Evolutionary conservation across 768 basidiomycete genomes (phyloP).

Genomic region (Lactarius akahatsu): DNA sequence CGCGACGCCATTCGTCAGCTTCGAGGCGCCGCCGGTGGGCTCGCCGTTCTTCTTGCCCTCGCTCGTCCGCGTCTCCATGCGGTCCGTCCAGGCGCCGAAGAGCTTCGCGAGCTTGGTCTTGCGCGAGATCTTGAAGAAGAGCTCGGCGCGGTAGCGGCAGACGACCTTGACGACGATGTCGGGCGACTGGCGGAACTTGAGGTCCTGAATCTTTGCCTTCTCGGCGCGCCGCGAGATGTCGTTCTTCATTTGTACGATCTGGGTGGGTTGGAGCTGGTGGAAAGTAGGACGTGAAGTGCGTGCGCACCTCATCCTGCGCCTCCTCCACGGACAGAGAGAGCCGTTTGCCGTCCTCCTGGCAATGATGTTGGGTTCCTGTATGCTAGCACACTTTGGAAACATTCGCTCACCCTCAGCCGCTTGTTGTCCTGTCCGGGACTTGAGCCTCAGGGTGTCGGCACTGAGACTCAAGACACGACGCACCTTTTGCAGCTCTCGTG

Average conservation of each 20-base stretch:
- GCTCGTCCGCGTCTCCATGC: slow-evolving; percentile 60
- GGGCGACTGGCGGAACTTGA: slow-evolving; percentile 82
- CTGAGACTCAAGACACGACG: slow-evolving; percentile 7
- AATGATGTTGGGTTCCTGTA: slow-evolving; percentile 38
- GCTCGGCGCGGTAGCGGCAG: slow-evolving; percentile 85
- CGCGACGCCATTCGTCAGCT: slow-evolving; percentile 28
- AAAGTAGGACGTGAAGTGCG: background rate
- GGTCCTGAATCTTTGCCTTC: slow-evolving; percentile 73
- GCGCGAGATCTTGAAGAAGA: slow-evolving; percentile 91
- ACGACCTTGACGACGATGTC: slow-evolving; percentile 88
- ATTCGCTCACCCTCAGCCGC: slow-evolving; percentile 62
- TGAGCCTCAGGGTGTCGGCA: slow-evolving; percentile 21
- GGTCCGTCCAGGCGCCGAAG: slow-evolving; percentile 85
- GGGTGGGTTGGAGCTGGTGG: slow-evolving; percentile 3
- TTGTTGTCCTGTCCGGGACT: slow-evolving; percentile 71
- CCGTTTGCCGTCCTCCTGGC: slow-evolving; percentile 82
- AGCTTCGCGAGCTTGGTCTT: slow-evolving; percentile 83
- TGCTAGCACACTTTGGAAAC: slow-evolving; percentile 35
- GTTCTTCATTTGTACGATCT: slow-evolving; percentile 80
- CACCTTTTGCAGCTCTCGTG: slow-evolving; percentile 87
- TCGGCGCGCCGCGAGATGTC: slow-evolving; percentile 80
- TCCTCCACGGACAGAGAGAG: slow-evolving; percentile 79
- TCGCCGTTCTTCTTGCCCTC: slow-evolving; percentile 45
- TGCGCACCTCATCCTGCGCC: slow-evolving; percentile 74
- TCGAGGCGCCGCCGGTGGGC: background rate